Base-by-base conservation (phyloP, 2,329 filamentous ascomycete genomes). In the Fusarium newnesense region DNA sequence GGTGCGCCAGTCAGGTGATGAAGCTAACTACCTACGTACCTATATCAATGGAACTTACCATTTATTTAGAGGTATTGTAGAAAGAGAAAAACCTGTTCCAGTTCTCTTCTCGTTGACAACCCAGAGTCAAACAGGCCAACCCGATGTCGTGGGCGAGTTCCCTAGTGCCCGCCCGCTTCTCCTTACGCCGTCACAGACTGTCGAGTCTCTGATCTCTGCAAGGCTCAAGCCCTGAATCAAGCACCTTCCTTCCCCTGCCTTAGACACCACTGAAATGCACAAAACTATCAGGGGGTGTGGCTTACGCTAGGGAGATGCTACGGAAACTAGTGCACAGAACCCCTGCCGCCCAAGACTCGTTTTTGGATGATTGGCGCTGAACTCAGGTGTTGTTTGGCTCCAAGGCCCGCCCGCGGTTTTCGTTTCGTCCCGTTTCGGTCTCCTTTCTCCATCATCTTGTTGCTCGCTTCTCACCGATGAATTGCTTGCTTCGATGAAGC, bases 91-190 rank as follows among this genome's bases (percentile, higher is more conserved):
- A 32, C 18, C 12, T 26, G 34, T 34, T 30, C 46, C 28, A 24
- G 30, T 43, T 64, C 40, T 63, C 32, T 30, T 40, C 30, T 70
- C 36, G 30, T 39, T 47, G 39, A 40, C 40, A 42, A 57, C 59
- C 52, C 63, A 34, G 11, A 24, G n/a, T 24, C 30, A 42, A 49
- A 61, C 62, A 66, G 15, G 26, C 44, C 54, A 73, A 67, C 76
- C 76, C 76, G 64, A 74, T 65, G 71, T 66, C 54, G 52, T 74
- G 74, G 75, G 42, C 60, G 69, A 67, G 62, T 75, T 77, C 54
- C 72, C 69, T 78, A 78, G 76, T 77, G 76, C 72, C 76, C 76
- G 76, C 67, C 57, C 47, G 36, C 63, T 73, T 63, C 60, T 75
- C 49, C 46, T 52, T 64, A 64, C 47, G 57, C 70, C 69, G 60